Conservation (phyloP, 768 basidiomycete genomes). For the Termitomyces sp. region DNA sequence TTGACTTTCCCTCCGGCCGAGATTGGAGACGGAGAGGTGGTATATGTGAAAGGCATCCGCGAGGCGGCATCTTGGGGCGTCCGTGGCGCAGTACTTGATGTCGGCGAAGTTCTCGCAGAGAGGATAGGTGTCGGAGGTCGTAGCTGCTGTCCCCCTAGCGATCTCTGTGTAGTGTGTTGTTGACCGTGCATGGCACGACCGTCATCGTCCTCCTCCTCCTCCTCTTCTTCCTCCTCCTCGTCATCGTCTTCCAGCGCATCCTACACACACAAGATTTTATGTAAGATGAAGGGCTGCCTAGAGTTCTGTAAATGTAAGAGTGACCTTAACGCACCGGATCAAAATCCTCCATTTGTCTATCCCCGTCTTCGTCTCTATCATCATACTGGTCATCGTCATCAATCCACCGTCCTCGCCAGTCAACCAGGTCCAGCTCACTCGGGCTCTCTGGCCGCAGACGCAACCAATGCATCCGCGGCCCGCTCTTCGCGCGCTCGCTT, state of each 20-base stretch:
- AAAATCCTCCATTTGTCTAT: constrained; percentile 83
- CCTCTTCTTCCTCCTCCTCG: constrained; percentile 59
- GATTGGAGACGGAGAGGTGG: constrained; percentile 22
- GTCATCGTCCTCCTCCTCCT: constrained; percentile 41
- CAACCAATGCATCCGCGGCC: constrained; percentile 97
- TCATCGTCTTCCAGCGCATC: constrained; percentile 47
- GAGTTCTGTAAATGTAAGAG: constrained; percentile 6
- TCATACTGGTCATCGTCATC: constrained; percentile 53
- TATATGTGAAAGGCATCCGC: constrained; percentile 22
- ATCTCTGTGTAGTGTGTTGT: constrained; percentile 28
- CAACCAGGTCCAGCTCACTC: constrained; percentile 80
- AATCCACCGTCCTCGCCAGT: constrained; percentile 89
- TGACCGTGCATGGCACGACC: constrained; percentile 18
- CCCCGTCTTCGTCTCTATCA: constrained; percentile 66
- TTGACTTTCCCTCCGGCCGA: constrained; percentile 40
- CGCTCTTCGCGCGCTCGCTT: constrained; percentile 89
- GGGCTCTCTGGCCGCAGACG: constrained; percentile 78
- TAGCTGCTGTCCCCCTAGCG: constrained; percentile 19
- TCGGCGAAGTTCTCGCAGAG: constrained; percentile 49
- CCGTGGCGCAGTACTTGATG: constrained; percentile 38
- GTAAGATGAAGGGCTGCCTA: constrained; percentile 3
- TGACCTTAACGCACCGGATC: constrained; percentile 54
- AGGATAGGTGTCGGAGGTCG: constrained; percentile 34
- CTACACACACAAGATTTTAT: constrained; percentile 22
- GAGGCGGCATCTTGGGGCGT: constrained; percentile 37